These are phyloP conservation scores for Coffea eugenioides DNA, from an alignment of 257 asterid genomes.

Conservation along the genomic window DNA sequence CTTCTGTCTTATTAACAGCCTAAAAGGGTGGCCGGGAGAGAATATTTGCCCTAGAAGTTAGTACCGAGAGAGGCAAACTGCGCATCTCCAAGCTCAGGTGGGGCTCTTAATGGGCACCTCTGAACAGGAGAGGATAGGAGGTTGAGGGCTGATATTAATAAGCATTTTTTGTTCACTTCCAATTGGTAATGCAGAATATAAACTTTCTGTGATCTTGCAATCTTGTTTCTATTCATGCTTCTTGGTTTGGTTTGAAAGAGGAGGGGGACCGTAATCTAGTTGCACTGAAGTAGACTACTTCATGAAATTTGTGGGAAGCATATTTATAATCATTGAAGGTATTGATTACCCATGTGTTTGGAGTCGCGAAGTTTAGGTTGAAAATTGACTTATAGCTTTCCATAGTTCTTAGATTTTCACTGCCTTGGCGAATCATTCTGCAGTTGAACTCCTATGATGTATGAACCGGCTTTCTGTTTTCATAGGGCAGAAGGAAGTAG, in stretches of 20 bases:
- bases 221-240: background rate
- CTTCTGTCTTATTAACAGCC: conserved; percentile 21
- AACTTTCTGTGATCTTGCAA: background rate
- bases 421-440: background rate
- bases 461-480: background rate
- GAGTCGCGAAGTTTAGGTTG: background rate
- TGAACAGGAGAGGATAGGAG: conserved; percentile 13
- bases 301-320: background rate
- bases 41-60: conserved; percentile 41
- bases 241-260: background rate
- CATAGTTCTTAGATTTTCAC: background rate
- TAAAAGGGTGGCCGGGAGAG: conserved; percentile 25
- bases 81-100: conserved; percentile 20
- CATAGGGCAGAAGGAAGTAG: background rate
- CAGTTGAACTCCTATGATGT: background rate
- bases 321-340: background rate
- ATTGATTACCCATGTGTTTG: background rate
- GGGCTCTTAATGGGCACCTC: conserved; percentile 11
- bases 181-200: background rate
- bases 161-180: background rate
- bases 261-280: conserved; percentile 2
- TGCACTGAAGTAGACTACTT: background rate
- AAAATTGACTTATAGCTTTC: background rate
- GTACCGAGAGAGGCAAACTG: conserved; percentile 35
- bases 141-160: background rate